Conservation (phyloP, 202 grass and related monocot genomes). For the Panicum virgatum region DNA sequence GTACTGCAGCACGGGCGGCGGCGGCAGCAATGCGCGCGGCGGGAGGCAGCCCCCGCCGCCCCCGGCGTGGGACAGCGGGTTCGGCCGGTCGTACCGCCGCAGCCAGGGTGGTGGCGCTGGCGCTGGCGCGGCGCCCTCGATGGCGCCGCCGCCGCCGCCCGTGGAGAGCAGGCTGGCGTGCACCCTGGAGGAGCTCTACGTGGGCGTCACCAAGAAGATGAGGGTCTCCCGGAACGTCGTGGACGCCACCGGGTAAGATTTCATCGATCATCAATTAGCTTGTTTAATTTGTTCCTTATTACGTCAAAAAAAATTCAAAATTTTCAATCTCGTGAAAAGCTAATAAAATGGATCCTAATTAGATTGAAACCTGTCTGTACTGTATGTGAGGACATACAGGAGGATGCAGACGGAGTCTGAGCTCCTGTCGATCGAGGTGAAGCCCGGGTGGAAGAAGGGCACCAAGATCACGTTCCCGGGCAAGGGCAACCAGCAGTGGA, state of each 20-base stretch:
- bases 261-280: background rate
- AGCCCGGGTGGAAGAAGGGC: conserved; percentile 89
- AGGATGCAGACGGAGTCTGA: conserved; percentile 55
- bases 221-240: conserved; percentile 64
- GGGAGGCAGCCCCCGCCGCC: conserved; percentile 28
- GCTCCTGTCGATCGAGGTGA: conserved; percentile 68
- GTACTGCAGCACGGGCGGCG: conserved; percentile 31
- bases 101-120: background rate
- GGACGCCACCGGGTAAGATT: conserved; percentile 46
- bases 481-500: conserved; percentile 56
- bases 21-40: background rate
- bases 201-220: conserved; percentile 67
- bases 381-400: conserved; percentile 22
- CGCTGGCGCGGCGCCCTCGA: background rate
- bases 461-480: conserved; percentile 81
- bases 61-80: conserved; percentile 10
- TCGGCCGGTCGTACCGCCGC: background rate
- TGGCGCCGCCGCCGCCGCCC: background rate
- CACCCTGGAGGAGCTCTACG: conserved; percentile 70
- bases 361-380: too few species aligned
- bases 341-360: too few species aligned
- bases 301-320: too few species aligned
- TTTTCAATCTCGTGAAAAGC: too few species aligned
- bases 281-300: too few species aligned
- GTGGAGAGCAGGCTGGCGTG: conserved; percentile 60